Base-by-base conservation (phyloP, 805 yeast species). In the Zygotorulaspora chibaensis region DNA sequence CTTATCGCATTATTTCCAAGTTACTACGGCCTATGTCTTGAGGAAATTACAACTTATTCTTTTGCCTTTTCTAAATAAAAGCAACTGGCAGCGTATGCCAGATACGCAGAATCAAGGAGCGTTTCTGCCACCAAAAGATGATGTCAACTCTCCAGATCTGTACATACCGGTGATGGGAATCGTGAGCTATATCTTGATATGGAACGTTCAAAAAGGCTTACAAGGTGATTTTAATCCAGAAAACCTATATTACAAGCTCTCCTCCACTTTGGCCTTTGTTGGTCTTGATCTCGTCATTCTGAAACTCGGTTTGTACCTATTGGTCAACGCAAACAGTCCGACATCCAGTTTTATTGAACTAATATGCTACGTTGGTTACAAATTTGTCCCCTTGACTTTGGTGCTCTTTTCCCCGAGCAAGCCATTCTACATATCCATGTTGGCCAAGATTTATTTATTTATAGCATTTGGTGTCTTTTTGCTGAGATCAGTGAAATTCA, bases 81-180 rank as follows among this genome's bases (percentile, higher is more conserved):
- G 78, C 58, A 85, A 83, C 43, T 89, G 98, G 96, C 79, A 80
- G 30, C 74, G 97, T 50, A 49, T 59, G n/a, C 62, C 62, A 9
- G 59, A 55, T 26, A 48, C 51, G n/a, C 53, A 49, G 34, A 28
- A 50, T n/a, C 51, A 47, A 23, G 52, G 54, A 20, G 31, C 48
- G 3, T 63, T 58, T 41, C 43, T 87, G 2, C 80, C 87, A 9
- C 96, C 99, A 12, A 68, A 77, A 38, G 87, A 85, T 50, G 99
- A 93, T 63, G 74, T 84, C 47, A 93, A 95, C 60, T 95, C 98
- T 0, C 99, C 99, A 2, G 99, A 93, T 64, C 76, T 93, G 71
- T 93, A 93, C 66, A 87, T 93, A 44, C 99, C 99, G 5, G 50
- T 87, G 50, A 93, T 95, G 97, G 87, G 96, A 1, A 78, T 85